Evolutionary conservation across 352 stramenopile species (phyloP), one percentile per base, ranked within the genome.

Genomic region (Globisporangium paddicum): DNA sequence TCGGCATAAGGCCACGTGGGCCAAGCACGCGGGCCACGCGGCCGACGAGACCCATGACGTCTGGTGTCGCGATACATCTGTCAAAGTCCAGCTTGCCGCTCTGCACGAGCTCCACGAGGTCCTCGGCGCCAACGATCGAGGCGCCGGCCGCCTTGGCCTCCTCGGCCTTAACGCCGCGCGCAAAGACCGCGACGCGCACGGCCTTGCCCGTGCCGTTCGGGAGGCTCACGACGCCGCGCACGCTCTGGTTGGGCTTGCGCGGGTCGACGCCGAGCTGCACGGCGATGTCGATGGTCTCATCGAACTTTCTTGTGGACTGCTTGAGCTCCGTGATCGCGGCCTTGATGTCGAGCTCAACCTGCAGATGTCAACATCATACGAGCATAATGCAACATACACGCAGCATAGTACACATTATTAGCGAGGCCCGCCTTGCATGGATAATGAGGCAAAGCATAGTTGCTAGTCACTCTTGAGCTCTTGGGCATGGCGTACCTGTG

Each of bases 1-100:
- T 99, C 38, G 97, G 97, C 96, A 99, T 99, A 14, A 99, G 67
- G 26, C 96, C 96, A 55, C 96, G 86, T 25, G 97, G 97, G 63
- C 96, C 97, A 26, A 99, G 83, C 35, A 87, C 75, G 46, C 96
- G 78, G 23, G 93, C 96, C 52, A 99, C 81, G 26, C 90, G 83
- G 42, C 88, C 89, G n/a, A 99, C 86, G 28, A 96, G 64, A 14
- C 93, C 77, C 88, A 99, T 96, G 55, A 97, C 82, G 60, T 97
- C 89, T 3, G 93, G 93, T 21, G 91, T 97, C 1, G 93, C 90
- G 49, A 98, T 93, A 64, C 89, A 93, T 60, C 89, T 82, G 56
- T 98, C 89, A 58, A 98, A 97, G 53, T 97, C 85, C 38, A 95
- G 60, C 52, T 96, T 87, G 53, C 92, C 87, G 49, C 82, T 93